Base-by-base conservation (phyloP, 805 yeast genomes). In the Huiozyma naganishii region DNA sequence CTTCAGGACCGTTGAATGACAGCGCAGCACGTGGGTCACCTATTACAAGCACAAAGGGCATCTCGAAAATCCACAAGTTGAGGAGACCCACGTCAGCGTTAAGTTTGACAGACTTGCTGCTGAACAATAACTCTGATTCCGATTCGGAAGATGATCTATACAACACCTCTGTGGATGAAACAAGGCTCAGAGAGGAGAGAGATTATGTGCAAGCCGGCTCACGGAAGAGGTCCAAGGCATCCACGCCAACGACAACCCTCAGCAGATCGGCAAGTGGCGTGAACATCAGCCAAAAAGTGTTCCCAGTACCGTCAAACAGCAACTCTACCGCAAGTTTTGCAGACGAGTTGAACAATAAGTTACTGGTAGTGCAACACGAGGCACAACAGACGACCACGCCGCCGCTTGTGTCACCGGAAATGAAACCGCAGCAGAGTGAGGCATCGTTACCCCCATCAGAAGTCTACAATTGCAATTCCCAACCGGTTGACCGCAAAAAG, bases 401-500 rank as follows among this genome's bases (percentile, higher is more conserved):
- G n/a, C n/a, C n/a, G 11, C 33, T 30, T 8, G n/a, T 9, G 11
- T 30, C 33, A 3, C n/a, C 33, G 3, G 11, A 30, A 11, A 8
- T 11, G n/a, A 8, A 30, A 11, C 33, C 33, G 33, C 33, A 30
- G n/a, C 33, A 30, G 33, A 9, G 11, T 9, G 11, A 30, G n/a
- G n/a, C 33, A 11, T 30, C 33, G n/a, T 30, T 30, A 5, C 65
- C 65, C 61, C 65, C 23, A 48, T 60, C 29, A 52, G 65, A 46
- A 59, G 62, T 49, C 47, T 60, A 43, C 62, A 57, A 39, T 36
- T 60, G 13, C 62, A 52, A 45, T 60, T 60, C 40, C 62, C 61
- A 41, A 55, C 59, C 4, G 60, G 52, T 45, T 55, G 49, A 47
- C 40, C 13, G 9, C 23, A 17, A 17, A 17, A 17, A 17, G 23